Base-by-base conservation (phyloP, 306 rosid species). In the Trifolium fragiferum region DNA sequence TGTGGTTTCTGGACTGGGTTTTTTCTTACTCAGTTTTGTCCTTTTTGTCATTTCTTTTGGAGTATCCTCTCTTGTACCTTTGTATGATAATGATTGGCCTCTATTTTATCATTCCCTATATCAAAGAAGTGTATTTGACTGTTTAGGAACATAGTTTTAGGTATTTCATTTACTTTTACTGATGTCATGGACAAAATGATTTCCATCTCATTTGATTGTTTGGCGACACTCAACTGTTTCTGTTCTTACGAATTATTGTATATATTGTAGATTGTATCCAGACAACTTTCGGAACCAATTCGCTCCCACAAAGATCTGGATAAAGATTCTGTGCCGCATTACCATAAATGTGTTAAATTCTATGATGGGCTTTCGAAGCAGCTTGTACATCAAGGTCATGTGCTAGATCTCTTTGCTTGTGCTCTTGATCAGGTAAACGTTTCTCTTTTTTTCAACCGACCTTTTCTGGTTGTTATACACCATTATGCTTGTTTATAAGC, bases 281-380 rank as follows among this genome's bases (percentile, higher is more conserved):
- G 90, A 86, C 84, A 70, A 85, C 86, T 94, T 44, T 84, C 96
- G 66, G 99, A 94, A 70, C 97, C 99, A 27, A 92, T 94, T 79
- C 96, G 99, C 74, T 94, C 99, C 70, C 99, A 94, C 85, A 94
- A 94, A 87, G 99, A 94, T 80, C 86, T 94, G 84, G 99, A 94
- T 81, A 94, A 94, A 84, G 99, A 94, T 89, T 89, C 99, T 80
- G 97, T 92, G 37, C 72, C 84, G 8, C 87, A 90, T 81, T 94
- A 83, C 76, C 99, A 94, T 75, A 94, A 92, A 70, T 86, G 96
- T 14, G 93, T 92, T 68, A 94, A 92, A 85, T 94, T 92, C 82
- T 94, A 87, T 3, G 99, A 92, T 77, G 96, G 88, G 64, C 88
- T 94, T 66, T 81, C 99, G 1, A 94, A 87, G 96, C 97, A 94